Evolutionary conservation across 768 basidiomycete genomes (phyloP), one percentile per base, ranked within the genome.

Genomic region (Lentinula sp.): DNA sequence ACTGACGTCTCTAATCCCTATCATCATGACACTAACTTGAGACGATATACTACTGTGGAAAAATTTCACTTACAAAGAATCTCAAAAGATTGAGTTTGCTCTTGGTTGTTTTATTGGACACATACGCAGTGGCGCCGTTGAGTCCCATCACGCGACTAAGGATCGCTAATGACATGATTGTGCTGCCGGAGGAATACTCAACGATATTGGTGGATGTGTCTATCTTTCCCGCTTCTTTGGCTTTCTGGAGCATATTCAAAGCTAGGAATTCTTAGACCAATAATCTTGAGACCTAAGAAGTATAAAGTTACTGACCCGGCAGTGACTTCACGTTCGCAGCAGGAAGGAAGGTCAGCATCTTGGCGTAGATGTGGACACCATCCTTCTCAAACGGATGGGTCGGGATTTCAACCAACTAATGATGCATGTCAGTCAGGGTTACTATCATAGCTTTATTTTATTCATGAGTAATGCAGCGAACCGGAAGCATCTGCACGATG

Each of bases 121-220:
- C 60, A 45, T 66, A 68, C 2, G 68, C 68, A 50, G 65, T 68
- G 16, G 65, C 66, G 28, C 65, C 63, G 11, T 57, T 60, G 53
- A 69, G 66, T 31, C 67, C 67, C 39, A 68, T 60, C 50, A 69
- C 65, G 28, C 62, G 42, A 13, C 64, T 62, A 5, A 69, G 60
- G 16, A 69, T 63, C 18, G 64, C 65, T 31, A 69, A 60, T 9
- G 68, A 69, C 23, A 68, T 69, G 21, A 69, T 64, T 4, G 68
- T 69, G 49, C 65, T 66, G 16, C 68, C 68, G 6, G 68, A 69
- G 4, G 68, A 69, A 37, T 68, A 69, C 34, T 69, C 68, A 52
- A 69, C 64, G 46, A 69, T 64, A 23, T 65, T 69, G 6, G 67
- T 68, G 23, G 66, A 63, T 4, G 51, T 40, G 2, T 64, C 67